These are phyloP conservation scores for Coniochaeta sp. DNA, from an alignment of 2,329 filamentous ascomycete species.

Conservation along the genomic window DNA sequence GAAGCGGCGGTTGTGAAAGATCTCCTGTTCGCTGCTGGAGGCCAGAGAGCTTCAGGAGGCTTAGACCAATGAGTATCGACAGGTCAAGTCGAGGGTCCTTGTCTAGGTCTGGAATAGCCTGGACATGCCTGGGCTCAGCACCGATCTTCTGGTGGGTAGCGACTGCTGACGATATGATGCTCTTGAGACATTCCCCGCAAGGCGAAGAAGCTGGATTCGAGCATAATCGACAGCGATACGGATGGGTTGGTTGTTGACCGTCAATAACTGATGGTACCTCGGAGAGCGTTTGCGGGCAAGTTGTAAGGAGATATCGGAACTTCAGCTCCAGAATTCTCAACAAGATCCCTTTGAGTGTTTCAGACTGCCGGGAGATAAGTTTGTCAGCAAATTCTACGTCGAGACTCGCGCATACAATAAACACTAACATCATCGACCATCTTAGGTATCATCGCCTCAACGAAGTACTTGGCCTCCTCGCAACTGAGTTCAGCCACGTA, in stretches of 20 bases:
- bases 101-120: constrained; percentile 16
- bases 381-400: constrained; percentile 1
- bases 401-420: not conserved
- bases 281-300: constrained; percentile 25
- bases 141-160: constrained; percentile 14
- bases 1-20: constrained; percentile 9
- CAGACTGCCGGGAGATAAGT: constrained; percentile 6
- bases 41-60: constrained; percentile 22
- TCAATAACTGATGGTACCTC: constrained; percentile 13
- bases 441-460: constrained; percentile 25
- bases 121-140: constrained; percentile 11
- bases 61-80: constrained; percentile 20
- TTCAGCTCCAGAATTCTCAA: constrained; percentile 30
- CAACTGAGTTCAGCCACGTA: constrained; percentile 34
- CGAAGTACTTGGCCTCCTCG: constrained; percentile 30
- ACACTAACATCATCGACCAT: constrained; percentile 24
- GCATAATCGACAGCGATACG: constrained; percentile 15
- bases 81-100: constrained; percentile 25
- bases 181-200: constrained; percentile 13
- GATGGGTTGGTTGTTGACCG: constrained; percentile 10
- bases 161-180: constrained; percentile 13
- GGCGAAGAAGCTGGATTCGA: constrained; percentile 9
- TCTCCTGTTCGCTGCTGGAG: constrained; percentile 9
- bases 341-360: constrained; percentile 10
- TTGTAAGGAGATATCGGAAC: constrained; percentile 35